Evolutionary conservation across 345 rosid genomes (phyloP).

Genomic region (Populus simonii): DNA sequence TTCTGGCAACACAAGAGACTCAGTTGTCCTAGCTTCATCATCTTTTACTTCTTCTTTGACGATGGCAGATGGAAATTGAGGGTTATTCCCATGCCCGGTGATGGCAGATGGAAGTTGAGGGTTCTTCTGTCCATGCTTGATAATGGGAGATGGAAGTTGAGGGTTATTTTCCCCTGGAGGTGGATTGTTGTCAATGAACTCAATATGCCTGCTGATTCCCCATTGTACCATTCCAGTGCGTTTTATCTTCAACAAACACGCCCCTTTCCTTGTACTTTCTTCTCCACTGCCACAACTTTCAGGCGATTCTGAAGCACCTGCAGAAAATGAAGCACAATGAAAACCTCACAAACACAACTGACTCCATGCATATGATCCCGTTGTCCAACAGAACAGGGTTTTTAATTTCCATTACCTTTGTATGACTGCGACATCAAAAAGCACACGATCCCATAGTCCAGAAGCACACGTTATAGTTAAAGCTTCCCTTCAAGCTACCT

Average conservation of each 20-base stretch:
- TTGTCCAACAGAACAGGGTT: not conserved
- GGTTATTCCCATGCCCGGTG: constrained; percentile 19
- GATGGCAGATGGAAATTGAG: constrained; percentile 20
- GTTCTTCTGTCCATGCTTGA: constrained; percentile 22
- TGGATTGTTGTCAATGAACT: constrained; percentile 6
- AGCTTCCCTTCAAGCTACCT: constrained; percentile 4
- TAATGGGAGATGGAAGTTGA: constrained; percentile 21
- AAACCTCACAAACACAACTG: not conserved
- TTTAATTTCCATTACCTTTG: constrained; percentile 14
- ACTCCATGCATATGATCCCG: not conserved
- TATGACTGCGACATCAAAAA: constrained; percentile 21
- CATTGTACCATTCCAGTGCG: constrained; percentile 40
- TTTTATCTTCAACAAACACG: constrained; percentile 42
- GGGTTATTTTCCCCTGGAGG: constrained; percentile 15
- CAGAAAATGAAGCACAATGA: not conserved
- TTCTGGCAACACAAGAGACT: constrained; percentile 26
- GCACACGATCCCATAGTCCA: constrained; percentile 10
- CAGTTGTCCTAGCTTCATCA: constrained; percentile 24
- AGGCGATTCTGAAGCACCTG: constrained; percentile 8
- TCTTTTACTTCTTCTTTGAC: constrained; percentile 29
- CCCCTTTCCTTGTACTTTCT: constrained; percentile 35
- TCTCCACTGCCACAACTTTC: constrained; percentile 16
- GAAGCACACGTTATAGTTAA: not conserved
- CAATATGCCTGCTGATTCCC: constrained; percentile 32
- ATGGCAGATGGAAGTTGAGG: constrained; percentile 22